Percentiles rank a stretch among this genome's conserved stretches.
These are phyloP conservation scores for Paracamarosporium sp. DNA, from an alignment of 2,329 filamentous ascomycete species.

Conservation along the genomic window DNA sequence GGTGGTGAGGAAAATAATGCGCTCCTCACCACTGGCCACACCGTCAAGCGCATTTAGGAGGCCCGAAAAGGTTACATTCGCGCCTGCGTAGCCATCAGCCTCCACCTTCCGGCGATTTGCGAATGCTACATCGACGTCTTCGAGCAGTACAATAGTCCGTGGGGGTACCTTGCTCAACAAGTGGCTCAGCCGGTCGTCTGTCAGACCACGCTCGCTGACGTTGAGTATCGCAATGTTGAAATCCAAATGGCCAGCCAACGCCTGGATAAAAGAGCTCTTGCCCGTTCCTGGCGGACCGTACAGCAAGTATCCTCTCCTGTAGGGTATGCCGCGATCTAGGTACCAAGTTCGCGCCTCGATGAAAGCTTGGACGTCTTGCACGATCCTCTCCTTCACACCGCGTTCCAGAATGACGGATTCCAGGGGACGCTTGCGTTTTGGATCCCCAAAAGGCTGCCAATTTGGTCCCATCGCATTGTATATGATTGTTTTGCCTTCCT, in stretches of 20 bases:
- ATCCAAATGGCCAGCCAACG: slow-evolving; percentile 88
- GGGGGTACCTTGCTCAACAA: slow-evolving; percentile 85
- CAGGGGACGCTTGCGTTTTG: slow-evolving; percentile 84
- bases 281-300: slow-evolving; percentile 90
- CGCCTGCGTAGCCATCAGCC: slow-evolving; percentile 81
- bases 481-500: slow-evolving; percentile 92
- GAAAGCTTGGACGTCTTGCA: slow-evolving; percentile 84
- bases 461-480: slow-evolving; percentile 85
- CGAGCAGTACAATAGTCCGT: slow-evolving; percentile 80
- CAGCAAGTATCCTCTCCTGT: slow-evolving; percentile 85
- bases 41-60: slow-evolving; percentile 77
- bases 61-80: slow-evolving; percentile 93
- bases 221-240: slow-evolving; percentile 94
- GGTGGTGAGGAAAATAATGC: slow-evolving; percentile 91
- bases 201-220: slow-evolving; percentile 86
- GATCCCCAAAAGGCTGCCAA: slow-evolving; percentile 84
- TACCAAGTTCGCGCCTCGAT: slow-evolving; percentile 84
- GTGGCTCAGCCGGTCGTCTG: slow-evolving; percentile 86
- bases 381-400: slow-evolving; percentile 81
- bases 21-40: slow-evolving; percentile 91
- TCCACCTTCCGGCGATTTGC: slow-evolving; percentile 79
- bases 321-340: slow-evolving; percentile 91
- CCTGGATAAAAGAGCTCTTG: slow-evolving; percentile 96
- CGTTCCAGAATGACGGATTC: slow-evolving; percentile 85
- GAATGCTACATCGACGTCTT: slow-evolving; percentile 93